Evolutionary conservation across 768 basidiomycete genomes (phyloP), one percentile per base, ranked within the genome.

Genomic region (Agrocybe praecox): DNA sequence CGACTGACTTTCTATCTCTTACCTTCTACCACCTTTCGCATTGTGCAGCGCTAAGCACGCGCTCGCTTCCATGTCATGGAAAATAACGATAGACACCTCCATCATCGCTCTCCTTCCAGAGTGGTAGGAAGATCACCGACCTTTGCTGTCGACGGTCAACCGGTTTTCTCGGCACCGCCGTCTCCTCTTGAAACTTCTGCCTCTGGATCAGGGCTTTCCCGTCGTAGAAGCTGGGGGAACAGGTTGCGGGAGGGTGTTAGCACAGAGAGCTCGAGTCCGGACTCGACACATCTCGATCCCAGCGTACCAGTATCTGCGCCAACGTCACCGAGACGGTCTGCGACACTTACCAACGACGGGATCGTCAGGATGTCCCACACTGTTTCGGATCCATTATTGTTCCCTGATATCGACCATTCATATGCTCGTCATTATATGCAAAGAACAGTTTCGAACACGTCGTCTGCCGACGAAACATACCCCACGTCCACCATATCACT

Each of bases 221-320:
- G 86, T 58, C 74, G 86, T 49, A 77, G 88, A 55, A 88, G 87
- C 64, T 85, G 88, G 85, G 81, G 82, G 21, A 70, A 72, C 54
- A 69, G 75, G 49, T 44, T 58, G 24, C 52, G 63, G 34, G 49
- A 55, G n/a, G 45, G 48, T 40, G 51, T 32, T 19, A 57, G 49
- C 45, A 29, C 45, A 19, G 53, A 60, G 21, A 57, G 57, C 48
- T 21, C 56, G 55, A 76, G 75, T 51, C 77, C 76, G 62, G 82
- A 84, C 67, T 80, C 80, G 12, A 71, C 82, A 50, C 75, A 72
- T 53, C 69, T 80, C 55, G 70, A 78, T 49, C 57, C 72, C 34
- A 36, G 54, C n/a, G 26, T 52, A 12, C 45, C 57, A 29, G 46
- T 29, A 6, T 50, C 59, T 45, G 26, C 56, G 8, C 60, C 52